Conservation (phyloP, 2,329 filamentous ascomycete genomes). For the Fusarium verrucosum region DNA sequence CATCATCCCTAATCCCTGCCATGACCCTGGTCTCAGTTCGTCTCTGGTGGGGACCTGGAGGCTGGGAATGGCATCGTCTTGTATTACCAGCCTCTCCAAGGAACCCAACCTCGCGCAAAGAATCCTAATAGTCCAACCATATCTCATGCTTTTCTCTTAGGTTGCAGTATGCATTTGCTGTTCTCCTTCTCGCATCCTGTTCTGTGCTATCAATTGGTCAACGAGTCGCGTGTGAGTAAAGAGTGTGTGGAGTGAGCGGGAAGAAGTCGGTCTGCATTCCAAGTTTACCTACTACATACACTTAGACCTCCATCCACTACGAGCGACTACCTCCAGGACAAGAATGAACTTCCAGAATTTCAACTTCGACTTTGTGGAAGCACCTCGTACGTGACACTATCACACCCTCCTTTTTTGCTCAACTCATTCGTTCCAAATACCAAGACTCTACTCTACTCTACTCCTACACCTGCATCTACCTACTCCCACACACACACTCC, state of each 20-base stretch:
- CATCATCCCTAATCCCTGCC: constrained; percentile 7
- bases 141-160: constrained; percentile 43
- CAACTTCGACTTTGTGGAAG: constrained; percentile 51
- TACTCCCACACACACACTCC: too few relatives aligned
- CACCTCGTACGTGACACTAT: constrained; percentile 48
- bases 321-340: too few relatives aligned
- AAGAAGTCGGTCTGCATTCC: constrained; percentile 41
- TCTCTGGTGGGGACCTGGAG: constrained; percentile 40
- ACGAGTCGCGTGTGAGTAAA: constrained; percentile 38
- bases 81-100: constrained; percentile 38
- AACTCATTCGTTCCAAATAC: not conserved
- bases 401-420: constrained; percentile 11
- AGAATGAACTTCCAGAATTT: constrained; percentile 53
- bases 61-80: constrained; percentile 38
- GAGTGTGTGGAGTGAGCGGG: constrained; percentile 49
- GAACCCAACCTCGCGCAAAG: constrained; percentile 44
- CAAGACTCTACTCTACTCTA: not conserved
- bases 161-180: constrained; percentile 44
- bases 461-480: constrained; percentile 8
- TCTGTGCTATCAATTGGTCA: constrained; percentile 49
- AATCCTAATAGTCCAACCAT: constrained; percentile 47
- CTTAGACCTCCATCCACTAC: constrained; percentile 6
- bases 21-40: constrained; percentile 15
- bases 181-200: constrained; percentile 45
- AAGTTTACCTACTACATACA: constrained; percentile 19